phyloP scores from a whole-genome alignment of 805 yeast genomes.

The Wickerhamiella alocasiicola region DNA sequence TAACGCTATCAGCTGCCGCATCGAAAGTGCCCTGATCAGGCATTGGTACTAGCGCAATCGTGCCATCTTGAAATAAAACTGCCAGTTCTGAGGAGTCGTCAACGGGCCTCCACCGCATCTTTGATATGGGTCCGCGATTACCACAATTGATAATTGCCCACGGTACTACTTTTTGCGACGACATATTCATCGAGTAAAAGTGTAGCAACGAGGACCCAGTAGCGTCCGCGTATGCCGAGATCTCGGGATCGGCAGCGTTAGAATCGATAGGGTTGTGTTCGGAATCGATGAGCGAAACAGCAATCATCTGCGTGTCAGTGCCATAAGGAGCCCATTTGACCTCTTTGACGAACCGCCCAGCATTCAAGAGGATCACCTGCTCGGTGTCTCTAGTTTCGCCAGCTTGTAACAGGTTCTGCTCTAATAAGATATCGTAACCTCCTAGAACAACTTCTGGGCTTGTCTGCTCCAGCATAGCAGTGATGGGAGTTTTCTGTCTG shows the following conservation, averaged over 20 bases:
- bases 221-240: constrained; percentile 13
- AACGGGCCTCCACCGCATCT: constrained; percentile 25
- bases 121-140: constrained; percentile 23
- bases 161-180: constrained; percentile 2
- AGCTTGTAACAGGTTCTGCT: constrained; percentile 12
- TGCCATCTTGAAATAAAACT: constrained; percentile 47
- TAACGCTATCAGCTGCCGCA: background rate
- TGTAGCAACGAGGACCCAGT: constrained; percentile 13
- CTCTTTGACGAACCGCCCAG: constrained; percentile 12
- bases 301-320: constrained; percentile 6
- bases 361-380: constrained; percentile 13
- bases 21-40: constrained; percentile 8
- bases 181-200: constrained; percentile 21
- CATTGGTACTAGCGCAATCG: constrained; percentile 37
- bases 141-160: constrained; percentile 3
- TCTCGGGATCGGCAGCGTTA: constrained; percentile 3
- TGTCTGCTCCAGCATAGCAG: background rate
- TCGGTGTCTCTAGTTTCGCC: constrained; percentile 7
- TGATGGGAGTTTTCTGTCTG: background rate
- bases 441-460: background rate
- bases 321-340: constrained; percentile 13
- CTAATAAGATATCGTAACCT: constrained; percentile 8
- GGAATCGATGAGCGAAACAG: constrained; percentile 21
- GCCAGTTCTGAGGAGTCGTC: constrained; percentile 34
- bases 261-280: constrained; percentile 29